Evolutionary conservation across 2,329 filamentous ascomycete genomes (phyloP).

Genomic region (Pseudopyricularia cyperi): DNA sequence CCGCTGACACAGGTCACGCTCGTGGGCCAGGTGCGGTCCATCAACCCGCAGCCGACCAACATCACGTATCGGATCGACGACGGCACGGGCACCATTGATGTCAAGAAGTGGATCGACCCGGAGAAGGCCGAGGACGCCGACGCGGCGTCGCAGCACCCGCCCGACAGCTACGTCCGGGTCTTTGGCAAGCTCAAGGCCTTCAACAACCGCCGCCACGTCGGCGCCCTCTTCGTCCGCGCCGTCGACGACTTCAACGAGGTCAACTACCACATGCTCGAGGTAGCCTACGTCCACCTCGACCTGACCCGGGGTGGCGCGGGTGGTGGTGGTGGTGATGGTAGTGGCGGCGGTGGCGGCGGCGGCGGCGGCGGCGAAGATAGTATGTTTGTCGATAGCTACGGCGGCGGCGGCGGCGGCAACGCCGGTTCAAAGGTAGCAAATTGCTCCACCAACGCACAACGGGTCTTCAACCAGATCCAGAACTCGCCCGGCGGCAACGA

Average conservation of each 20-base stretch:
- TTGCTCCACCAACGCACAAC: conserved; percentile 46
- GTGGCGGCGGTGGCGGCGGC: conserved; percentile 16
- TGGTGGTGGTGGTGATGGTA: conserved; percentile 19
- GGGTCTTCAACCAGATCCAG: conserved; percentile 59
- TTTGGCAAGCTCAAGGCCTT: conserved; percentile 77
- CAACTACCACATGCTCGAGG: conserved; percentile 82
- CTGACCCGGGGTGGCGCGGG: conserved; percentile 57
- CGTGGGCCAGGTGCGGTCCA: conserved; percentile 79
- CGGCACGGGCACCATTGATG: conserved; percentile 84
- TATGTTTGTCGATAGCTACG: conserved; percentile 42
- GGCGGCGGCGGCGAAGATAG: conserved; percentile 28
- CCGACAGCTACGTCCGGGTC: conserved; percentile 72
- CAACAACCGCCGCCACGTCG: conserved; percentile 70
- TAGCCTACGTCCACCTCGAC: conserved; percentile 75
- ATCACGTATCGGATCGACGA: conserved; percentile 90
- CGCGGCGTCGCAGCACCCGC: conserved; percentile 36
- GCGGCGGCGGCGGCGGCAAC: conserved; percentile 22
- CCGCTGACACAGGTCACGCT: conserved; percentile 69
- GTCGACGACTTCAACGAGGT: conserved; percentile 84
- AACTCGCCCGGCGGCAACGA: conserved; percentile 61
- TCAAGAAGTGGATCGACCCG: conserved; percentile 72
- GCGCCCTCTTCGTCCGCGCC: conserved; percentile 67
- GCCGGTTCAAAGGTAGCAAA: conserved; percentile 24
- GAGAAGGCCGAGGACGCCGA: conserved; percentile 37
- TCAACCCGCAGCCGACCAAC: conserved; percentile 80